phyloP scores from a whole-genome alignment of 352 stramenopile species.

The Plasmopara viticola region DNA sequence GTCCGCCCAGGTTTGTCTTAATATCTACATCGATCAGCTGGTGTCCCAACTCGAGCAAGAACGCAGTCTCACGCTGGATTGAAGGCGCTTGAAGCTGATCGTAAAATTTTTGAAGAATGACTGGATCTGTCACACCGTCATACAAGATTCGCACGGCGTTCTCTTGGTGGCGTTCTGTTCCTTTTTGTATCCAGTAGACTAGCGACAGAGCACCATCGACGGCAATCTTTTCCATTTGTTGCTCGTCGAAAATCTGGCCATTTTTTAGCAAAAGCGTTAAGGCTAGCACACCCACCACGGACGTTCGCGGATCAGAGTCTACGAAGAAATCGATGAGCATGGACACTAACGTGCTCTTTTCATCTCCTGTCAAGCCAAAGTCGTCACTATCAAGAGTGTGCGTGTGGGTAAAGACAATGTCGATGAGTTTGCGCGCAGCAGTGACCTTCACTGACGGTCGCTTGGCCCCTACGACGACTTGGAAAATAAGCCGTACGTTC shows the following conservation, averaged over 20 bases:
- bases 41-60: slow-evolving; percentile 58
- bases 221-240: slow-evolving; percentile 73
- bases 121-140: slow-evolving; percentile 47
- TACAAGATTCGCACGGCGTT: slow-evolving; percentile 69
- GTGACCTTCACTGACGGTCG: slow-evolving; percentile 56
- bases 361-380: slow-evolving; percentile 33
- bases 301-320: slow-evolving; percentile 63
- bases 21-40: slow-evolving; percentile 68
- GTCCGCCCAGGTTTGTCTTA: slow-evolving; percentile 35
- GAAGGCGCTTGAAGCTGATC: slow-evolving; percentile 45
- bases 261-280: slow-evolving; percentile 62
- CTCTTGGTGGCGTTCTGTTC: slow-evolving; percentile 73
- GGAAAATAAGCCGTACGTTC: slow-evolving; percentile 55
- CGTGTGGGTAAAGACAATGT: slow-evolving; percentile 64
- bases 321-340: slow-evolving; percentile 70
- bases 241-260: slow-evolving; percentile 37
- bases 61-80: slow-evolving; percentile 47
- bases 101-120: slow-evolving; percentile 47
- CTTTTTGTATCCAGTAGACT: slow-evolving; percentile 83
- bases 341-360: slow-evolving; percentile 57
- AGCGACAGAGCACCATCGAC: slow-evolving; percentile 60
- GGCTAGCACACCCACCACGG: slow-evolving; percentile 63
- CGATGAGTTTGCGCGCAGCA: slow-evolving; percentile 62
- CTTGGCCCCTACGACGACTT: slow-evolving; percentile 49
- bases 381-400: slow-evolving; percentile 49